Base-by-base conservation (phyloP, 2,329 filamentous ascomycete genomes). In the Xylariales sp. region DNA sequence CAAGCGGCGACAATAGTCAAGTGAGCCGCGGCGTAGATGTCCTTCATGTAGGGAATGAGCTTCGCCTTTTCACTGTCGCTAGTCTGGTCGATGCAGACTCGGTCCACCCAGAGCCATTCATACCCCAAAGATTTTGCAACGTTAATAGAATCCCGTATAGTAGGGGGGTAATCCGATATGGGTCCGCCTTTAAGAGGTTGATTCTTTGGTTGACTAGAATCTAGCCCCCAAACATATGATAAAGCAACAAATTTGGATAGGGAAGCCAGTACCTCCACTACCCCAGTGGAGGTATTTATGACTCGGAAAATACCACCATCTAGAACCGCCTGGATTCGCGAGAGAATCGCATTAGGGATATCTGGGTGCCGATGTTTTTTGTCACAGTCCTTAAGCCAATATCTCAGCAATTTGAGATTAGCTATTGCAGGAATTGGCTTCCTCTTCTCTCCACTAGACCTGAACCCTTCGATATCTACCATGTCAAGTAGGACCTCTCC, bases 71-170 rank as follows among this genome's bases (percentile, higher is more conserved):
- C 65, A 1, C 23, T 43, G 1, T 48, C n/a, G 9, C 46, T 65
- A 4, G 32, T 49, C 41, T 68, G 65, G 12, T 68, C 56, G 5
- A 68, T 68, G 39, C 65, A 68, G 5, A 65, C 4, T 41, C 62
- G 36, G 12, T 68, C 65, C n/a, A 68, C 56, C 65, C 65, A 68
- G 3, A 68, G n/a, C 65, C 65, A 68, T n/a, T 54, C n/a, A 32
- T 28, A 62, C 1, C 65, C 65, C 34, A 68, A 0, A 18, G 56
- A 57, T 0, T 7, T 39, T 28, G 65, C 56, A 28, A 50, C 18
- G 4, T 49, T 7, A 6, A n/a, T 12, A 18, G 62, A 3, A 4
- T 68, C 65, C 3, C 62, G 56, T 8, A 68, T 68, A 16, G 62
- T 68, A n/a, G 50, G 45, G 5, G 62, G 12, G 16, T 68, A 23